Evolutionary conservation across 495 filamentous ascomycete species (phyloP), one percentile per base, ranked within the genome.

Genomic region (Penicillium daleae): DNA sequence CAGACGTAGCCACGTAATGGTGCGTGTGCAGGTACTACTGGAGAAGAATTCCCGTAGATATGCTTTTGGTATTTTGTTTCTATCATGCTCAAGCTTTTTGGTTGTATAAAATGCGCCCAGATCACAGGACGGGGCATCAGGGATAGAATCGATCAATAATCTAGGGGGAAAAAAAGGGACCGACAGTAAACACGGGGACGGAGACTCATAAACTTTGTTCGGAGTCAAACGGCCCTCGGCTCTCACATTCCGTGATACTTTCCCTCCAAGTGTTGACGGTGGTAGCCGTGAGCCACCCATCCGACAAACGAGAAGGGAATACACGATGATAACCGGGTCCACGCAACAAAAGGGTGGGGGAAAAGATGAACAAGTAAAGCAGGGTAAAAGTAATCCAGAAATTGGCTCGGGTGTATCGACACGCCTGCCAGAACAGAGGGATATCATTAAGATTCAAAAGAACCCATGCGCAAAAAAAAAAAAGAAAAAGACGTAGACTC

Each of bases 371-470:
- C 35, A 55, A 12, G 32, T 33, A 29, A 13, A 27, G n/a, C 26
- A 53, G 50, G 22, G 55, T 33, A 31, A 19, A 51, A 24, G 17
- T 44, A 29, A 27, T 59, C 59, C 37, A 57, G 29, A 63, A 61
- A 64, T 32, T 50, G 56, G 63, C 33, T 24, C 60, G 57, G 66
- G 59, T 64, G 12, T 22, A n/a, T n/a, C n/a, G n/a, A n/a, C n/a
- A 57, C 26, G 64, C 63, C 66, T 57, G 62, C 65, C 66, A 57
- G 61, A 70, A 72, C 67, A 72, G 69, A 72, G 70, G 70, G 70
- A 72, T 72, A 72, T 72, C 70, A 72, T 70, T 61, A 66, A 65
- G 67, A 70, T 69, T 67, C 69, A 67, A 65, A 53, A 58, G 57
- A 68, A 69, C 56, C 63, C 59, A 66, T 60, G 61, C 63, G 63